Base-by-base conservation (phyloP, 192 early-diverging fungal genomes). In the Physocladia obscura region DNA sequence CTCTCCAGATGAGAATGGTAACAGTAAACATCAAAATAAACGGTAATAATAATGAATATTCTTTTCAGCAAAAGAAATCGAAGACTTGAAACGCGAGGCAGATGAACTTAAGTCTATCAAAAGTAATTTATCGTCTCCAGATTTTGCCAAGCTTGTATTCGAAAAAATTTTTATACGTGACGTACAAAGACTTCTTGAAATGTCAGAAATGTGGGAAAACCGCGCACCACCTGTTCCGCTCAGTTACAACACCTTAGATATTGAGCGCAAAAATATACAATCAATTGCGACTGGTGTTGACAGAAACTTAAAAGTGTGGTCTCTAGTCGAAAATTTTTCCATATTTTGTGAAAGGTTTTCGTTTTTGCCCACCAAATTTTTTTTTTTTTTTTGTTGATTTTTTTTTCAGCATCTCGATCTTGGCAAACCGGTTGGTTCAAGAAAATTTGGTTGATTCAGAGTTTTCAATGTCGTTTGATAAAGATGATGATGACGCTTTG, bases 401-500 rank as follows among this genome's bases (percentile, higher is more conserved):
- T 24, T 15, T 71, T 39, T 19, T 0, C 39, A 90, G 91, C 76
- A 48, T 89, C 29, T 35, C 76, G 4, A 51, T 74, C 37, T 76
- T 95, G 36, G 80, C 82, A 1, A 31, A 67, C n/a, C 73, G 81
- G 35, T 70, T 90, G 17, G 26, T 79, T 8, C 59, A 78, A 0
- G 75, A 77, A 47, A 69, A 82, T 51, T 36, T 57, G 30, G 71
- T 50, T 4, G 84, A 91, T 38, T 69, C 88, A 0, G 76, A 87
- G 27, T 78, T 77, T 30, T 67, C 69, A 1, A 58, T 96, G 50
- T 38, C 76, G 0, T 99, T 99, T 81, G 97, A 99, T 74, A 99
- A 99, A 77, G 97, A 99, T 77, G 96, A 99, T 69, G 76, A 87
- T 22, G 89, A 89, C 27, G 81, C 89, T n/a, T 75, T 99, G 76